Evolutionary conservation across 257 asterid species (phyloP), one percentile per base, ranked within the genome.

Genomic region (Datura wrightii): DNA sequence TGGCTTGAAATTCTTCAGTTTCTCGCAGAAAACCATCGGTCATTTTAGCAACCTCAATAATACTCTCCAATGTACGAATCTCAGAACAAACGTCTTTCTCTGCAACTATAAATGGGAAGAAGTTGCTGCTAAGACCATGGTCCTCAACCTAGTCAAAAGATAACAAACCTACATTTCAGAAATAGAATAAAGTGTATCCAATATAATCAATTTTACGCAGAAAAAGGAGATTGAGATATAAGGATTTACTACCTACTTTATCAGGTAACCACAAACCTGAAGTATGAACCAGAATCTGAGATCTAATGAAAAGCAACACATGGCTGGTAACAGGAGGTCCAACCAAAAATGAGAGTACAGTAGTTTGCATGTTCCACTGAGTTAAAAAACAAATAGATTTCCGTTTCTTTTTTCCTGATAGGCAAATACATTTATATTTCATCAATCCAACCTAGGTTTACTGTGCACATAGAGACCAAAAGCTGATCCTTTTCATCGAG

Each of bases 41-140:
- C 58, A 87, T 78, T 79, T 87, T 94, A 82, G 67, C 55, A 66
- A 19, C 72, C 84, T 84, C 85, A 36, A 46, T 76, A 53, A 50
- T 14, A 60, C 83, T 92, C 72, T 87, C 83, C 83, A 87, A 86
- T 83, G 85, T 92, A 63, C 81, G 71, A 10, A 93, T 90, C 82
- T 92, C 96, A 60, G 92, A 90, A 87, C 98, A 96, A 85, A 96
- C 91, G 37, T 89, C 70, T 72, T 85, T 84, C 90, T 96, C 94
- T 31, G 99, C 98, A 89, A 96, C 92, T 63, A 96, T 96, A 39
- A 96, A 88, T 24, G 99, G 98, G 87, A 93, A 94, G 80, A 89
- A 89, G 74, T 93, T 83, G 60, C 92, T 92, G 85, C 92, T 89
- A 48, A 88, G 87, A 58, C 92, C 91, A 86, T 93, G 93, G 84